Percentiles rank a stretch among this genome's conserved stretches.
Evolutionary conservation across 306 rosid species (phyloP).

Genomic region (Castanea mollissima): DNA sequence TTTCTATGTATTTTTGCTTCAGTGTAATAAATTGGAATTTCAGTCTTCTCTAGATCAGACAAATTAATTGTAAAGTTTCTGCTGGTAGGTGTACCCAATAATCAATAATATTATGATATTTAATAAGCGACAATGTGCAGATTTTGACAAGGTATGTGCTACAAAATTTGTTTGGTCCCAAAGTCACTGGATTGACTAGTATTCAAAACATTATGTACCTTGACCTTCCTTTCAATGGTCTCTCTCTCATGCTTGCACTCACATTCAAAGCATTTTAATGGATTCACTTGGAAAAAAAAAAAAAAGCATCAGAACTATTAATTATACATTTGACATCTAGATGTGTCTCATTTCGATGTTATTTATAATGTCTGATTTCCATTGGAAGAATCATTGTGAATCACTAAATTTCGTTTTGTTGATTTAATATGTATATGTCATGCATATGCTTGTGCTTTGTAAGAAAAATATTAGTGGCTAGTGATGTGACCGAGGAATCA

Average conservation of each 20-base stretch:
- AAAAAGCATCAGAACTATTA: background rate
- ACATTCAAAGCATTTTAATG: background rate
- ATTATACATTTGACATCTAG: background rate
- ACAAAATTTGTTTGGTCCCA: conserved; percentile 76
- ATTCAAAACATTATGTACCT: conserved; percentile 53
- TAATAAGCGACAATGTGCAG: conserved; percentile 32
- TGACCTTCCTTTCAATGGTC: conserved; percentile 95
- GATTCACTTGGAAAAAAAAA: background rate
- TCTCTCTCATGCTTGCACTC: background rate
- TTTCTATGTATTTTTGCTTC: too few species aligned
- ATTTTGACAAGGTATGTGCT: conserved; percentile 71
- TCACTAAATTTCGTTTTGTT: background rate
- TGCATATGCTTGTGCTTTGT: background rate
- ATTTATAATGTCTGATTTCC: background rate
- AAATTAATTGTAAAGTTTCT: conserved; percentile 3
- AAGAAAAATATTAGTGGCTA: background rate
- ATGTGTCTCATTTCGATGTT: background rate
- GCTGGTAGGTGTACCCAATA: background rate
- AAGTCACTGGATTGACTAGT: conserved; percentile 50
- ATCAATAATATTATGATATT: conserved; percentile 14
- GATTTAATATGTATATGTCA: background rate
- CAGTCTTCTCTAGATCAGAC: background rate
- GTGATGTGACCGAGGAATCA: background rate
- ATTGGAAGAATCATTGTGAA: background rate
- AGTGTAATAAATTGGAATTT: background rate